Conservation (phyloP, 805 yeast genomes). For the Lachancea dasiensis region DNA sequence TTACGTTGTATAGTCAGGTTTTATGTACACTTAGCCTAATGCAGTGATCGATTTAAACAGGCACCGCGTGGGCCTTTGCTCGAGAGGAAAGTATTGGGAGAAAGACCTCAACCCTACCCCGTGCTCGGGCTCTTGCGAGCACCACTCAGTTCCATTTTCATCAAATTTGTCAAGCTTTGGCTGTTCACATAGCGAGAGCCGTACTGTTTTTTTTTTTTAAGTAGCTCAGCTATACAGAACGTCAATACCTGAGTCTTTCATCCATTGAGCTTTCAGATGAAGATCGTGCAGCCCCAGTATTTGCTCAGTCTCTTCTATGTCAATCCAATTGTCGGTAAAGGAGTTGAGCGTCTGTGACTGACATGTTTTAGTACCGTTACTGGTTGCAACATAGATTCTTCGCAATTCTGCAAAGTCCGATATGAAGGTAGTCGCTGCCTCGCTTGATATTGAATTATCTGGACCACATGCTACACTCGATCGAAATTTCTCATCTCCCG, state of each 20-base stretch:
- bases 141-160: no score
- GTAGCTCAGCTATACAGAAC: conserved; percentile 3
- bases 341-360: conserved; percentile 18
- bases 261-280: neutral
- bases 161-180: no score
- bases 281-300: neutral
- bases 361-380: conserved; percentile 14
- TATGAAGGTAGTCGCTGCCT: conserved; percentile 8
- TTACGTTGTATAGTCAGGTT: no score
- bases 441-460: conserved; percentile 1
- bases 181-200: no score
- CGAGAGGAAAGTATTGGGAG: no score
- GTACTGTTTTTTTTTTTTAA: neutral
- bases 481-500: neutral
- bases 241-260: neutral
- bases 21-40: neutral
- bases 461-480: conserved; percentile 14
- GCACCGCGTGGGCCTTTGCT: no score
- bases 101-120: no score
- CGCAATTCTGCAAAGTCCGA: conserved; percentile 19
- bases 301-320: conserved; percentile 11
- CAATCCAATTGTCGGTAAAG: conserved; percentile 25
- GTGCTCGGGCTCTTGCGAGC: no score
- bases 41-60: no score
- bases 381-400: conserved; percentile 17